phyloP scores from a whole-genome alignment of 2,329 filamentous ascomycete genomes.

The Berkeleyomyces basicola region DNA sequence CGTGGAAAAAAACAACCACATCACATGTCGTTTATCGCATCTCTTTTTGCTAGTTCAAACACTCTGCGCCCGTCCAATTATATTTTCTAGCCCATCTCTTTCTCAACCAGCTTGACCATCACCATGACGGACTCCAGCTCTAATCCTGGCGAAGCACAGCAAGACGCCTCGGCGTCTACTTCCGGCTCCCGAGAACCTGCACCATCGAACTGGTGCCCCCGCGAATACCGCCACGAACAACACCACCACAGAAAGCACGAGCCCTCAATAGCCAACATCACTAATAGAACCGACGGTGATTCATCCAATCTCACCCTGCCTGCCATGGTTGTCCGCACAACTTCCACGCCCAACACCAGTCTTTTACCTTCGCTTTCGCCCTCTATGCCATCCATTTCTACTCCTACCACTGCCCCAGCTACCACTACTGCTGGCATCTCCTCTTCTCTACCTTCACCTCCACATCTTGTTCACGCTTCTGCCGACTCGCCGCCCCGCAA shows the following conservation, averaged over 20 bases:
- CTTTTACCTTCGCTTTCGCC: background rate
- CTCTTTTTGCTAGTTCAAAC: background rate
- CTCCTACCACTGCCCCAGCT: background rate
- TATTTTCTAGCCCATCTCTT: background rate
- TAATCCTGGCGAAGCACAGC: background rate
- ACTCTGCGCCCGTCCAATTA: background rate
- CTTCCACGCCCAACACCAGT: background rate
- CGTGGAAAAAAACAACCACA: background rate
- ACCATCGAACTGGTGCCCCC: background rate
- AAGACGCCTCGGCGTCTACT: background rate
- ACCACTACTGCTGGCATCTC: background rate
- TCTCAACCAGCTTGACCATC: background rate
- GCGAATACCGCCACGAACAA: background rate
- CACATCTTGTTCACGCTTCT: background rate
- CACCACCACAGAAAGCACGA: background rate
- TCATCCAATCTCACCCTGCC: background rate
- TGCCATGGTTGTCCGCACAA: background rate
- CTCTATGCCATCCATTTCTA: background rate
- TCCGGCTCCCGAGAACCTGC: background rate
- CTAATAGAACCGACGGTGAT: background rate
- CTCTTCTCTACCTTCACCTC: background rate
- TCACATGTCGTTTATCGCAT: background rate
- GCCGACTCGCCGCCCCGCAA: slow-evolving; percentile 10
- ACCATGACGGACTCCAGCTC: background rate
- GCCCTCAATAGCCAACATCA: background rate